phyloP scores from a whole-genome alignment of 2,329 filamentous ascomycete genomes.

The Thielaviopsis ethacetica region DNA sequence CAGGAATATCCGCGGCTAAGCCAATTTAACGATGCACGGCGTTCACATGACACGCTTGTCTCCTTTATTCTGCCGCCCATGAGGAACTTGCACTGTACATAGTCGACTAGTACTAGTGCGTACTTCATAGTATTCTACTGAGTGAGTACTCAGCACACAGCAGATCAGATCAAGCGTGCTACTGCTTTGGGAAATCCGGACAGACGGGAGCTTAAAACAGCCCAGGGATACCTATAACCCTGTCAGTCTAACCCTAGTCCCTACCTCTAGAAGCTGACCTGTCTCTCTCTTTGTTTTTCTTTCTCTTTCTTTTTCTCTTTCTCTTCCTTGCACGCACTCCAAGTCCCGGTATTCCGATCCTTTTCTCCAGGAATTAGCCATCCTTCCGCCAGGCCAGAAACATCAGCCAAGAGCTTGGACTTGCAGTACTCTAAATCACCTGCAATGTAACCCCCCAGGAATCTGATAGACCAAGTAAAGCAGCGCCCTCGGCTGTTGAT shows the following conservation, averaged over 20 bases:
- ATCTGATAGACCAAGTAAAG: too few relatives aligned
- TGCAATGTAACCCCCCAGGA: too few relatives aligned
- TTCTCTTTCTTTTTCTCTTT: background rate
- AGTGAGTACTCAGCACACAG: too few relatives aligned
- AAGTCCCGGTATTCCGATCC: constrained; percentile 8
- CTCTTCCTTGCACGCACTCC: background rate
- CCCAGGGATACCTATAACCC: too few relatives aligned
- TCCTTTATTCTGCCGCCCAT: background rate
- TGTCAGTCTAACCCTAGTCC: background rate
- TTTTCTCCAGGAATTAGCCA: constrained; percentile 7
- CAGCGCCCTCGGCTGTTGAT: background rate
- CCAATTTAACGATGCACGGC: background rate
- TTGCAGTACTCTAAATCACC: too few relatives aligned
- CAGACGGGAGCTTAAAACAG: background rate
- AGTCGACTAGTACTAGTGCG: too few relatives aligned
- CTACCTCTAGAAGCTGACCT: background rate
- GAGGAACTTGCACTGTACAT: too few relatives aligned
- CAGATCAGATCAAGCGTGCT: too few relatives aligned
- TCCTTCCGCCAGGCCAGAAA: background rate
- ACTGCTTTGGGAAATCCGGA: background rate
- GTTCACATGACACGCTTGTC: background rate
- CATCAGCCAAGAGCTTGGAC: background rate
- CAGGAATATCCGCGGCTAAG: background rate
- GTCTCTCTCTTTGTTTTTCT: background rate
- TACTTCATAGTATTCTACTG: too few relatives aligned